Evolutionary conservation across 2,329 filamentous ascomycete genomes (phyloP), one percentile per base, ranked within the genome.

Genomic region (Aspergillus aculeatinus): DNA sequence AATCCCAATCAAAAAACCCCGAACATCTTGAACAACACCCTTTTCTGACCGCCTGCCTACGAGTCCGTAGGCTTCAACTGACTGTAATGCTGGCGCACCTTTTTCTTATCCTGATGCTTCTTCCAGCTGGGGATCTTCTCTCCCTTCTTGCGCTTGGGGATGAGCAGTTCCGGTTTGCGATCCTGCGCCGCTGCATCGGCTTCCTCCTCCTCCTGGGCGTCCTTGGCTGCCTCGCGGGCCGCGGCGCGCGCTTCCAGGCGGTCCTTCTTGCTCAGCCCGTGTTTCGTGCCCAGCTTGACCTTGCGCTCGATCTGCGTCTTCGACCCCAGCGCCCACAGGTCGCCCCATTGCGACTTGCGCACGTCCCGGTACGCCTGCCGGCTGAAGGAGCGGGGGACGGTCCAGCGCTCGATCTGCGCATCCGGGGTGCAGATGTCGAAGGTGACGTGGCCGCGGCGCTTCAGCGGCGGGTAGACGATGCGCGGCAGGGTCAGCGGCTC

Each of bases 261-360:
- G 48, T 77, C 74, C 58, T 76, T 77, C 63, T 75, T 77, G 42
- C 73, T 70, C 52, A 72, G 77, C 63, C 75, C 79, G 61, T 68
- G 74, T 68, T 68, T 74, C 55, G 70, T 72, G 3, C 90, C 90
- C 3, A 89, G 76, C 7, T 87, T 84, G 48, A 90, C 78, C 14
- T 79, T 81, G 51, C 90, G 81, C 2, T 76, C 71, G 4, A 89
- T 84, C 12, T 92, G 83, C 0, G 92, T 96, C 82, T 98, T 98
- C 23, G 93, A 94, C 0, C 95, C 95, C 0, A 98, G 81, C 0
- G 94, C 92, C 95, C 95, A 99, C 10, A 98, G 81, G 73, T 98
- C 95, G 44, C 95, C 95, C 95, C 94, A 98, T 56, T 80, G 80
- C 0, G 89, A 85, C 78, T 99, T 99, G 63, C 95, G 87, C 39